Percentiles rank a stretch among this genome's conserved stretches.
phyloP scores from a whole-genome alignment of 2,329 filamentous ascomycete genomes.

The Coniochaeta sp. region DNA sequence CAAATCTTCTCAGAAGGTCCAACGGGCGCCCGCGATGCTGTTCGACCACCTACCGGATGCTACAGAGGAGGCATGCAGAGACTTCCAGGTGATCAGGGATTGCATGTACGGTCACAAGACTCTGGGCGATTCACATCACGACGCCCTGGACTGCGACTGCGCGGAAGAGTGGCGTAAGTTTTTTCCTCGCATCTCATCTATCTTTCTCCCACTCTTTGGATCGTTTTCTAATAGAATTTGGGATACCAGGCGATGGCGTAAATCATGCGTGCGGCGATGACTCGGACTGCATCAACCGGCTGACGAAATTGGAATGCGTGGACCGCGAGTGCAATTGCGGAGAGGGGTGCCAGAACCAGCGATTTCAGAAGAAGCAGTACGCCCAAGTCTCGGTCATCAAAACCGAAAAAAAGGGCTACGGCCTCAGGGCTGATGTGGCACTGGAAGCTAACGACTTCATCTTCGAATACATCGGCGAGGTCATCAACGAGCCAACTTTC shows the following conservation, averaged over 20 bases:
- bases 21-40: conserved; percentile 42
- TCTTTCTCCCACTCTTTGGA: conserved; percentile 9
- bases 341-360: conserved; percentile 82
- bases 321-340: conserved; percentile 81
- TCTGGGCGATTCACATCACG: conserved; percentile 86
- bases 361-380: conserved; percentile 86
- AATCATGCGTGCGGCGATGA: conserved; percentile 93
- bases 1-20: conserved; percentile 64
- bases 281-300: conserved; percentile 96
- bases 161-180: conserved; percentile 87
- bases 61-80: conserved; percentile 65
- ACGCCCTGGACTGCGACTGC: conserved; percentile 90
- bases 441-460: conserved; percentile 84
- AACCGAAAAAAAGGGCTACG: conserved; percentile 96
- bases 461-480: conserved; percentile 97
- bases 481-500: conserved; percentile 89
- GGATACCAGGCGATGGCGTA: conserved; percentile 42
- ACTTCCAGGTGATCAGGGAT: conserved; percentile 74
- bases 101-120: conserved; percentile 90
- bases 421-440: conserved; percentile 73
- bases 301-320: conserved; percentile 95
- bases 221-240: conserved; percentile 10
- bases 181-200: conserved; percentile 7
- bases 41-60: conserved; percentile 72
- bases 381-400: conserved; percentile 92